phyloP scores from a whole-genome alignment of 768 basidiomycete genomes.

The Pisolithus marmoratus region DNA sequence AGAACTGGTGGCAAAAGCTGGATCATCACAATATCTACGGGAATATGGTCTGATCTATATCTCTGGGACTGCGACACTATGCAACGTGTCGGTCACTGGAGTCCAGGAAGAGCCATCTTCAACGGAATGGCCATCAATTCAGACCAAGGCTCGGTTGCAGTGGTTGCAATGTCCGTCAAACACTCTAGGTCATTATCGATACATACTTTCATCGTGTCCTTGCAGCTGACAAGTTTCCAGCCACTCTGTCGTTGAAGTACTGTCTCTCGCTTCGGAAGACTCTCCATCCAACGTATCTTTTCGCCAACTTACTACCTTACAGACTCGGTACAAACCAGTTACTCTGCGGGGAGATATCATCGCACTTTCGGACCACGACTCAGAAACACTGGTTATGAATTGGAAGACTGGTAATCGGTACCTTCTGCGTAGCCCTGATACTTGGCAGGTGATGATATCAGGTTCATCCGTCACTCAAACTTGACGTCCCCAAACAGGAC shows the following conservation, averaged over 20 bases:
- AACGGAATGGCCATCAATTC: conserved; percentile 47
- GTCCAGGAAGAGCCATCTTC: conserved; percentile 46
- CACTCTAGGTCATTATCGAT: conserved; percentile 38
- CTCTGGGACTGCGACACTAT: conserved; percentile 43
- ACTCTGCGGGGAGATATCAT: conserved; percentile 46
- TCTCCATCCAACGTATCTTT: conserved; percentile 19
- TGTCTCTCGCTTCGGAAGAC: conserved; percentile 15
- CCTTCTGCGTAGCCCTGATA: conserved; percentile 35
- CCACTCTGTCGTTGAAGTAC: conserved; percentile 22
- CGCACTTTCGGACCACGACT: conserved; percentile 47
- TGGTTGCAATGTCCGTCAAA: conserved; percentile 46
- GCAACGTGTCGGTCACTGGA: conserved; percentile 42
- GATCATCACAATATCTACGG: conserved; percentile 50
- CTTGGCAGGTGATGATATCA: conserved; percentile 24
- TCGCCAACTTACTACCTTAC: conserved; percentile 27
- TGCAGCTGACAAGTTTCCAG: conserved; percentile 15
- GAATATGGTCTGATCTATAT: conserved; percentile 55
- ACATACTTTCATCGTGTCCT: conserved; percentile 2
- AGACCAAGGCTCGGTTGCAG: conserved; percentile 38
- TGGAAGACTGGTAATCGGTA: conserved; percentile 47
- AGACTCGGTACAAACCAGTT: conserved; percentile 41
- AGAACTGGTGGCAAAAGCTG: conserved; percentile 39
- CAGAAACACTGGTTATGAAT: conserved; percentile 49
- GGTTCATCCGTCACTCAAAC: conserved; percentile 3
- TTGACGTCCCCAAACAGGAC: conserved; percentile 30